A percentile compares a stretch with the other conserved stretches of the same genome.
phyloP scores from a whole-genome alignment of 2,329 filamentous ascomycete genomes.

The Trichophyton mentagrophytes region DNA sequence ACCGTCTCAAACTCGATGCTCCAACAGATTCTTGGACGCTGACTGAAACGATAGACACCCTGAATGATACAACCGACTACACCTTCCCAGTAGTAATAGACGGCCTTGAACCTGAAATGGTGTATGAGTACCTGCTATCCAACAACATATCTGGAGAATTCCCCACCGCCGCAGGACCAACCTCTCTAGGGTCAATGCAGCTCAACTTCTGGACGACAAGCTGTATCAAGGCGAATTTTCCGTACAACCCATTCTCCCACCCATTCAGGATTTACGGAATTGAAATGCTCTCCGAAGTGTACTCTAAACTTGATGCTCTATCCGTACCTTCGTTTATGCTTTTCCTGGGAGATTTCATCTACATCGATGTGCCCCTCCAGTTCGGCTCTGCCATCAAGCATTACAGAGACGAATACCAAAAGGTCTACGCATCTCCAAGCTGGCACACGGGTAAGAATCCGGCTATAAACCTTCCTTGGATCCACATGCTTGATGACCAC shows the following conservation, averaged over 20 bases:
- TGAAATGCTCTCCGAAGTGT: constrained; percentile 57
- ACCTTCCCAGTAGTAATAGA: constrained; percentile 58
- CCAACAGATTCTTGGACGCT: constrained; percentile 44
- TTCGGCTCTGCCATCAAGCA: constrained; percentile 60
- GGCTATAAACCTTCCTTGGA: constrained; percentile 62
- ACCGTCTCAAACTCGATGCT: constrained; percentile 25
- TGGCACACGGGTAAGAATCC: constrained; percentile 57
- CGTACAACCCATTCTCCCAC: constrained; percentile 75
- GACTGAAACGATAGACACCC: constrained; percentile 51
- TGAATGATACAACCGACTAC: constrained; percentile 69
- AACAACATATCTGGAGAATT: constrained; percentile 81
- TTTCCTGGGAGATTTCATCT: constrained; percentile 41
- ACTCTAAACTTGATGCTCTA: constrained; percentile 54
- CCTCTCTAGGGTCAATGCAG: constrained; percentile 50
- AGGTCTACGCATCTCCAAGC: constrained; percentile 90
- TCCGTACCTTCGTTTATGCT: constrained; percentile 44
- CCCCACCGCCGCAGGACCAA: constrained; percentile 58
- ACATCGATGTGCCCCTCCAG: constrained; percentile 64
- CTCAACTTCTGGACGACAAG: constrained; percentile 89
- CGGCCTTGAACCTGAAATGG: constrained; percentile 54
- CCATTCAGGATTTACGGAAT: constrained; percentile 72
- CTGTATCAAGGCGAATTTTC: constrained; percentile 83
- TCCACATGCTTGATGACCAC: constrained; percentile 92
- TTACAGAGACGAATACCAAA: constrained; percentile 83
- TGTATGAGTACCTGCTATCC: constrained; percentile 73